Base-by-base conservation (phyloP, 306 rosid genomes). In the Glycine latifolia region DNA sequence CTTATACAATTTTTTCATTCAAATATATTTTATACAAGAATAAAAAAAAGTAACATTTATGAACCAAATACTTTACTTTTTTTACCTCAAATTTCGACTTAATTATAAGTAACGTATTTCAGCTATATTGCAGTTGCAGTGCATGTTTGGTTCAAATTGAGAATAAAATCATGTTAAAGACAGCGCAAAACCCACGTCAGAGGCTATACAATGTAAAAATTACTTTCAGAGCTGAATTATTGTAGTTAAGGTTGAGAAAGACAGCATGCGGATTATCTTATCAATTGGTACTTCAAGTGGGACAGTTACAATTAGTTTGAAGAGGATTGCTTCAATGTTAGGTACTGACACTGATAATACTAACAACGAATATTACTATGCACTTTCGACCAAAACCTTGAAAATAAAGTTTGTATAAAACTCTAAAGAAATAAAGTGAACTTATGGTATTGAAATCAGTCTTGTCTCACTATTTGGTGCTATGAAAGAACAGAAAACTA, bases 281-380 rank as follows among this genome's bases (percentile, higher is more conserved):
- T 26, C 31, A 26, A 26, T 26, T 26, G 1, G 31, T 26, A 26
- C 31, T 26, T 26, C 31, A 61, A 10, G 67, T 61, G 67, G 65
- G 67, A 31, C 67, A 26, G 43, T 3, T 10, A 8, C 67, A 61
- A 26, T 31, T 26, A 61, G 43, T 37, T 37, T 65, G 71, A 65
- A 39, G 48, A 37, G 48, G 71, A 65, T 65, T 65, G 70, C 17
- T 65, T 65, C 70, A 37, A 65, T 65, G 5, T 4, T 35, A 63
- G 69, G 69, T 65, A 37, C 71, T 14, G 26, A 39, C 48, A 67
- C 50, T 35, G 63, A 56, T 31, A 69, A 69, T 53, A 78, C 67
- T 12, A 66, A 66, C 41, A 54, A 78, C 43, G 1, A 67, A 67
- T 39, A 31, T 10, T 53, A 15, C 55, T 50, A 12, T 67, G 43